phyloP scores from a whole-genome alignment of 176 grass and related monocot genomes.

The Chrysopogon serrulatus region DNA sequence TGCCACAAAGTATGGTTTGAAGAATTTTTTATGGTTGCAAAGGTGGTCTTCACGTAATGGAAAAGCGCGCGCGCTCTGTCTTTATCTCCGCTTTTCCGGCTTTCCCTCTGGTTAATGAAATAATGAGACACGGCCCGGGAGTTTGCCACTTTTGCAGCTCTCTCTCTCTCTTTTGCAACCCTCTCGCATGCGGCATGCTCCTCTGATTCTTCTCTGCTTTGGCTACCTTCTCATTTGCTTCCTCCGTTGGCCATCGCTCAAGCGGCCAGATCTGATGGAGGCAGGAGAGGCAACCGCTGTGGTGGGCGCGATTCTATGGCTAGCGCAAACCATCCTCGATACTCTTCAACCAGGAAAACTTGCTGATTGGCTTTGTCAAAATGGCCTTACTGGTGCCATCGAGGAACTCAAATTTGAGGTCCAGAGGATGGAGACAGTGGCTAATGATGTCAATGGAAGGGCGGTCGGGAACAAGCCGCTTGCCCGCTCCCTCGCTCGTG shows the following conservation, averaged over 20 bases:
- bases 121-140: too few species aligned
- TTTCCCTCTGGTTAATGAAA: too few species aligned
- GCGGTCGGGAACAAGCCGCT: neutral
- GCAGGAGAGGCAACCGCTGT: neutral
- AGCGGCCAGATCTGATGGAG: neutral
- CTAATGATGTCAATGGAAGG: neutral
- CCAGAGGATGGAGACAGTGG: neutral
- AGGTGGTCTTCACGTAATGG: too few species aligned
- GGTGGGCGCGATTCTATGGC: neutral
- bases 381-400: neutral
- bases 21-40: too few species aligned
- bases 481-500: neutral
- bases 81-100: too few species aligned
- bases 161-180: too few species aligned
- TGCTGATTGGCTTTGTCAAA: neutral
- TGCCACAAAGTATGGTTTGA: too few species aligned
- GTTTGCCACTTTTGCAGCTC: too few species aligned
- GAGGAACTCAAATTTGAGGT: neutral
- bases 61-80: too few species aligned
- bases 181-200: too few species aligned
- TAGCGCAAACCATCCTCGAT: neutral
- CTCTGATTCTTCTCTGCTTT: neutral
- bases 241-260: neutral
- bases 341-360: neutral
- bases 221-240: neutral